Conservation (phyloP, 2,329 filamentous ascomycete species). For the Acrocalymma vagum region DNA sequence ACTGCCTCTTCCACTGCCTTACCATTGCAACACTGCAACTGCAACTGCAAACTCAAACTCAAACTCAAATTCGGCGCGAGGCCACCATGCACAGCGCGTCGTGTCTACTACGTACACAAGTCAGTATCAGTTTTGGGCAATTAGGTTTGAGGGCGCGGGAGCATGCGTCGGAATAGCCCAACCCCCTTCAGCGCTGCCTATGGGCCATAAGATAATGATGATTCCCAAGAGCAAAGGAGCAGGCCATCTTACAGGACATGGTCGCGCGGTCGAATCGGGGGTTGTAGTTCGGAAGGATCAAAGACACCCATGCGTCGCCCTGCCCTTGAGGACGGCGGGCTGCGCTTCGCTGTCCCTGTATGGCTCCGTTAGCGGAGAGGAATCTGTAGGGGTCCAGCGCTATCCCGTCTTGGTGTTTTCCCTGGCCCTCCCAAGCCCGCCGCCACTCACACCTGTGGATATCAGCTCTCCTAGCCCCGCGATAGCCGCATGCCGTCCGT, state of each 20-base stretch:
- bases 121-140: not conserved
- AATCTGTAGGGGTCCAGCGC: constrained; percentile 24
- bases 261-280: constrained; percentile 23
- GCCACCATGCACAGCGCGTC: too few species aligned
- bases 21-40: not conserved
- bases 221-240: constrained; percentile 6
- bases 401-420: constrained; percentile 27
- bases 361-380: constrained; percentile 30
- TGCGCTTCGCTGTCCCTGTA: constrained; percentile 12
- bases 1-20: constrained; percentile 12
- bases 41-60: too few species aligned
- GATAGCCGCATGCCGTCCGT: constrained; percentile 28
- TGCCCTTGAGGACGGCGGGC: constrained; percentile 1
- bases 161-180: not conserved
- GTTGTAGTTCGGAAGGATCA: constrained; percentile 15
- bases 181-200: constrained; percentile 1
- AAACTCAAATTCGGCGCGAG: too few species aligned
- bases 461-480: constrained; percentile 25
- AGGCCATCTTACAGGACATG: constrained; percentile 30
- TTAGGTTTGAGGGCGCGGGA: not conserved
- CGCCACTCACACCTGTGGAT: constrained; percentile 22
- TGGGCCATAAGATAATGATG: constrained; percentile 5
- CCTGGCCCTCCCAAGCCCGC: constrained; percentile 30
- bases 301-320: constrained; percentile 11
- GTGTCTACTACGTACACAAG: not conserved